Evolutionary conservation across 2,329 filamentous ascomycete species (phyloP), one percentile per base, ranked within the genome.

Genomic region (Penicillium aurantiogriseum): DNA sequence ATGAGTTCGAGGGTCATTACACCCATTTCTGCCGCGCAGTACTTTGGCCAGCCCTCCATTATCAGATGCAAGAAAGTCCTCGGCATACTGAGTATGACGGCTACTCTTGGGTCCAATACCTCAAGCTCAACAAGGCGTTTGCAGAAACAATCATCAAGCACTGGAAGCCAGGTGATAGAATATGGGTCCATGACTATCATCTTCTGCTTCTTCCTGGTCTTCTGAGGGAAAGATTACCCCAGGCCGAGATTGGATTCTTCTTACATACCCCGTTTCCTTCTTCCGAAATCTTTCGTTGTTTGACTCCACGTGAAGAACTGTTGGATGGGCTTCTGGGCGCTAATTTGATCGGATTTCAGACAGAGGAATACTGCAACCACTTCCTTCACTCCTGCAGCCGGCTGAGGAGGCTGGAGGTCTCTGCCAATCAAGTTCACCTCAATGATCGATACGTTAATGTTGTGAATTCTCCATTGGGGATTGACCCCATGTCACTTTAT

Each of bases 21-120:
- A 85, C 88, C 15, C 92, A 97, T 76, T 97, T 93, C 74, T 97
- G 92, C 85, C 96, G 96, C 78, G 90, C 93, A 9, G 95, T 97
- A 50, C 81, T 97, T 9, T 97, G 92, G 92, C 93, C 93, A 1
- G 92, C 96, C 61, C 94, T 97, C 75, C 92, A 97, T 76, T 97
- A 97, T 75, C 92, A 96, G 74, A 95, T 97, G 64, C 93, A 93
- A 2, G 93, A 97, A 73, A 93, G 93, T 70, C 92, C 93, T 39
- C 95, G 96, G 80, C 96, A 92, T 84, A 97, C 96, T 71, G 92
- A 93, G 0, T 97, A 96, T 72, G 88, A 95, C 73, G 93, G 97
- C 68, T 92, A 97, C 75, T 96, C 92, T 0, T 97, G 92, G 91
- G 85, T 90, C 65, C 94, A 90, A 79, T 97, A 97, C 69, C 88